Evolutionary conservation across 116 monocot genomes (phyloP).

Genomic region (Phalaenopsis hybrid): DNA sequence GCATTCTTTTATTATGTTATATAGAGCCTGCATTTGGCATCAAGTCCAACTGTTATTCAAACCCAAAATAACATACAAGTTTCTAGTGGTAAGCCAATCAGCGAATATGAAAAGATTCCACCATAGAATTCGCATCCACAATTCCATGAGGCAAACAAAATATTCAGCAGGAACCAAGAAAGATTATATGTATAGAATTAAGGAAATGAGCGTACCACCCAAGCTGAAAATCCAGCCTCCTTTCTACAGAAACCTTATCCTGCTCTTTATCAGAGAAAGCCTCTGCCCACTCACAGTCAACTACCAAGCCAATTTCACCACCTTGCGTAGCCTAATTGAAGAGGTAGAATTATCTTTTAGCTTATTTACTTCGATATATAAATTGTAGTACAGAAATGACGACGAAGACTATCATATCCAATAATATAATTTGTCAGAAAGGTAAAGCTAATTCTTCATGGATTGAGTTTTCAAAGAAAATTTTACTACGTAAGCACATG

Average conservation of each 20-base stretch:
- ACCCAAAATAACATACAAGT: not conserved
- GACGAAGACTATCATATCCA: not conserved
- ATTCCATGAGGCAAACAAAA: not conserved
- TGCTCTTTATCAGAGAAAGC: constrained; percentile 62
- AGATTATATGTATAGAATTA: not conserved
- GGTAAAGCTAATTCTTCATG: not conserved
- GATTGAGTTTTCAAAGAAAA: not conserved
- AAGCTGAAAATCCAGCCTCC: constrained; percentile 83
- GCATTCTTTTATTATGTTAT: too few relatives aligned
- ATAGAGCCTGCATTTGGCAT: too few relatives aligned
- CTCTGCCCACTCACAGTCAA: constrained; percentile 97
- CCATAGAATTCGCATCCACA: not conserved
- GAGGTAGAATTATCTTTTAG: constrained; percentile 2
- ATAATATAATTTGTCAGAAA: not conserved
- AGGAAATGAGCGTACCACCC: constrained; percentile 61
- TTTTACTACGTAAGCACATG: not conserved
- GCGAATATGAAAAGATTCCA: not conserved
- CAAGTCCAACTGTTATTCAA: too few relatives aligned
- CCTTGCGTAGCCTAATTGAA: constrained; percentile 60
- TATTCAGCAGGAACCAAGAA: not conserved
- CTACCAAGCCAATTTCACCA: constrained; percentile 75
- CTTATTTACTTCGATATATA: not conserved
- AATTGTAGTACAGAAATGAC: not conserved
- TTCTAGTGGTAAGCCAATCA: not conserved
- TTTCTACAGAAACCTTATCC: constrained; percentile 65